Evolutionary conservation across 805 yeast genomes (phyloP).

Genomic region (Maudiozyma saulgeensis): DNA sequence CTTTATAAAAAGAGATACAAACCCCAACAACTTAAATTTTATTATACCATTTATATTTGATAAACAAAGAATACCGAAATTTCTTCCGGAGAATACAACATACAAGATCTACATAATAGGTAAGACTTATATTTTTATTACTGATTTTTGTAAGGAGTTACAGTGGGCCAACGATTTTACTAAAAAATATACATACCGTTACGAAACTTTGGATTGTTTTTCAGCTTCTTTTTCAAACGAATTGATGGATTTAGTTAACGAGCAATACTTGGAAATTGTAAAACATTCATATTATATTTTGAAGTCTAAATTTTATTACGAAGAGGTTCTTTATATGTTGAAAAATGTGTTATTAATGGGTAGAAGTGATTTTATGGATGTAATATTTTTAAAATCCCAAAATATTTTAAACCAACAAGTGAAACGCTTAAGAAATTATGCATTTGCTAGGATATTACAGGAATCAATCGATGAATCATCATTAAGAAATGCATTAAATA

Average conservation of each 20-base stretch:
- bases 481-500: constrained; percentile 31
- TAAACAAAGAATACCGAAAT: constrained; percentile 30
- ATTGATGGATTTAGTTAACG: constrained; percentile 30
- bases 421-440: constrained; percentile 50
- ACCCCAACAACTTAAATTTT: constrained; percentile 5
- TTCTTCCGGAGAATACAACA: constrained; percentile 32
- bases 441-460: constrained; percentile 52
- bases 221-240: constrained; percentile 4
- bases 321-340: constrained; percentile 48
- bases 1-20: constrained; percentile 34
- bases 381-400: constrained; percentile 47
- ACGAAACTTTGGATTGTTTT: constrained; percentile 3
- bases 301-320: constrained; percentile 39
- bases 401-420: constrained; percentile 52
- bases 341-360: constrained; percentile 62
- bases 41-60: constrained; percentile 9
- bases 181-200: constrained; percentile 17
- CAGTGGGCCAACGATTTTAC: constrained; percentile 49
- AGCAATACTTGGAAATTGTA: constrained; percentile 44
- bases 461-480: constrained; percentile 54
- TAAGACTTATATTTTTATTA: constrained; percentile 54
- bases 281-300: constrained; percentile 43
- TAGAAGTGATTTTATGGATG: constrained; percentile 73
- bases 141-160: constrained; percentile 54
- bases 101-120: constrained; percentile 58